phyloP scores from a whole-genome alignment of 108 stramenopile genomes.

The Cylindrotheca closterium region DNA sequence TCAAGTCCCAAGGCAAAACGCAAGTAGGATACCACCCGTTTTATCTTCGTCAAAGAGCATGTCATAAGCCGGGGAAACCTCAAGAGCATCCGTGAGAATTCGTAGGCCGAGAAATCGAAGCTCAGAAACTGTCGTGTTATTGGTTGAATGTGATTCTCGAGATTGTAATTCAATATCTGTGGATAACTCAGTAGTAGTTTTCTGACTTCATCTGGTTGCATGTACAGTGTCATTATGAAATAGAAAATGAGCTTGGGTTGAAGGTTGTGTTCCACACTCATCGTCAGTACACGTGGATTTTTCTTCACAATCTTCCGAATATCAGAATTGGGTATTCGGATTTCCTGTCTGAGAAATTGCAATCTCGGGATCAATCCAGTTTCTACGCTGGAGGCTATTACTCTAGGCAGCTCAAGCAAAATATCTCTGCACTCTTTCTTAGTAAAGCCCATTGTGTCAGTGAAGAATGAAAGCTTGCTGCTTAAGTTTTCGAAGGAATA shows the following conservation, averaged over 20 bases:
- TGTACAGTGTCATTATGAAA: constrained; percentile 66
- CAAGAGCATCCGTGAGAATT: constrained; percentile 57
- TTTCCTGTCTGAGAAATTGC: constrained; percentile 57
- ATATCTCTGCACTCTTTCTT: constrained; percentile 47
- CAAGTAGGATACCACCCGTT: constrained; percentile 67
- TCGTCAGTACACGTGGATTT: constrained; percentile 64
- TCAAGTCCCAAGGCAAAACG: constrained; percentile 66
- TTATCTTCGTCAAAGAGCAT: constrained; percentile 66
- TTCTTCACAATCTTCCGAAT: constrained; percentile 49
- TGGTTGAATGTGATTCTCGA: constrained; percentile 69
- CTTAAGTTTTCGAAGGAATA: constrained; percentile 62
- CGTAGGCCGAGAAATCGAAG: constrained; percentile 46
- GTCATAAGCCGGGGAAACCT: constrained; percentile 74
- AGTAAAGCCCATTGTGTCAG: constrained; percentile 52
- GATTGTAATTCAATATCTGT: constrained; percentile 66
- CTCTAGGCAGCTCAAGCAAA: constrained; percentile 53
- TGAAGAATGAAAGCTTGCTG: constrained; percentile 63
- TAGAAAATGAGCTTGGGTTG: constrained; percentile 75
- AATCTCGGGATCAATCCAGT: constrained; percentile 61
- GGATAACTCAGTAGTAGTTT: constrained; percentile 67
- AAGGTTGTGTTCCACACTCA: constrained; percentile 70
- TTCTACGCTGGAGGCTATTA: constrained; percentile 53
- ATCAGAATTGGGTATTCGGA: constrained; percentile 51
- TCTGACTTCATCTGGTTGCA: constrained; percentile 47
- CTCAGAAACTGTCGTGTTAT: constrained; percentile 66